Conservation (phyloP, 106 monocot genomes). For the Dendrobium officinale region DNA sequence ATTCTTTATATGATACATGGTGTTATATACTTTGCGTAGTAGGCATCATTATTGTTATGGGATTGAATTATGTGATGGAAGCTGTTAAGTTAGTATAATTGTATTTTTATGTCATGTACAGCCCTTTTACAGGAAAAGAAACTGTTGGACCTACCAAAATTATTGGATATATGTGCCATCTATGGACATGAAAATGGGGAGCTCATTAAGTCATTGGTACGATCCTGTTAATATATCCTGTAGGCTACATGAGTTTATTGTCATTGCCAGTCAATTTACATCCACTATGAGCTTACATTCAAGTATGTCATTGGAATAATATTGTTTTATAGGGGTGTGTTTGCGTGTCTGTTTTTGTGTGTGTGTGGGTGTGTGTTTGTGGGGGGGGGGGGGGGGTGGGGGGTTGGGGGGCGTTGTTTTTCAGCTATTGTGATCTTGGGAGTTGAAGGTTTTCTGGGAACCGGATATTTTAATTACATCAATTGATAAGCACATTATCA, state of each 20-base stretch:
- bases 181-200: constrained; percentile 56
- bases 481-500: no score
- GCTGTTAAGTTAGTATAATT: not conserved
- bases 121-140: constrained; percentile 62
- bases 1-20: not conserved
- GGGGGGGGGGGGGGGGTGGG: no score
- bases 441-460: not conserved
- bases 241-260: not conserved
- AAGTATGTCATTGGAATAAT: not conserved
- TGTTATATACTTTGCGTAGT: not conserved
- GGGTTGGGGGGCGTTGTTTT: no score
- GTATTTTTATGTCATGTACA: constrained; percentile 27
- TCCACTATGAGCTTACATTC: not conserved
- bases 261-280: not conserved
- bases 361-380: no score
- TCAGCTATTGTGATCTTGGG: not conserved
- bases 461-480: no score
- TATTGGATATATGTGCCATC: constrained; percentile 50
- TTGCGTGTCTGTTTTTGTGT: not conserved
- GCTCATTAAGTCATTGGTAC: constrained; percentile 40
- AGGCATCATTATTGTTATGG: constrained; percentile 3
- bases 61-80: not conserved
- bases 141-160: constrained; percentile 45
- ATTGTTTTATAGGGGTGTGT: not conserved
- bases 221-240: not conserved